Base-by-base conservation (phyloP, 371 early-diverging fungal species). In the Chytridium lagenaria region DNA sequence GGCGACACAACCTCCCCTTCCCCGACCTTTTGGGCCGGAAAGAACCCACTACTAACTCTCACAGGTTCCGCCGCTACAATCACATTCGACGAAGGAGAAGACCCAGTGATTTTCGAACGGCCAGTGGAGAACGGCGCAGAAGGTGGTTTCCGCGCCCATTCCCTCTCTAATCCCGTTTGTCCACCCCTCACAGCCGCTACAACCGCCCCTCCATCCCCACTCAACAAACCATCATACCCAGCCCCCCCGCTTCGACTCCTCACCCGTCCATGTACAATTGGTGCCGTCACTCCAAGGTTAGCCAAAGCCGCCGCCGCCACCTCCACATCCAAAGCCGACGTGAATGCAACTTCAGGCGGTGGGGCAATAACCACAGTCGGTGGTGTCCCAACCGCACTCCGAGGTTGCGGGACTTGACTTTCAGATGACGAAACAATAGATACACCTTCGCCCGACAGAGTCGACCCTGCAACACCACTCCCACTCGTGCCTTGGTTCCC, bases 41-140 rank as follows among this genome's bases (percentile, higher is more conserved):
- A 75, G 28, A 75, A 75, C 36, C 75, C 75, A 34, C 70, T 70
- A 49, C 68, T 67, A 26, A 75, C 67, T 7, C 71, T 55, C 15
- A 49, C 61, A 0, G 75, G 75, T 22, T 75, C 67, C n/a, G 36
- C 66, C 31, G 40, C 38, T 12, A 61, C 38, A 28, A 52, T 52
- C 12, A 52, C 55, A 23, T 52, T 52, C 7, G 55, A 5, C 12
- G 55, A 52, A 10, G 55, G 55, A 52, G 55, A 52, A 10, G 55
- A 52, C 23, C 55, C 55, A 26, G n/a, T 5, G 5, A 52, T 5
- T 26, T 52, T 52, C n/a, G 55, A 10, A n/a, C 55, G 12, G 55
- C 16, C 5, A 22, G 55, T 15, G 5, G 55, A 52, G 55, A 52
- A 52, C 5, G 55, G 55, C 12, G 55, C 55, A 52, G n/a, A n/a